Evolutionary conservation across 352 stramenopile species (phyloP).

Genomic region (Albugo candida): DNA sequence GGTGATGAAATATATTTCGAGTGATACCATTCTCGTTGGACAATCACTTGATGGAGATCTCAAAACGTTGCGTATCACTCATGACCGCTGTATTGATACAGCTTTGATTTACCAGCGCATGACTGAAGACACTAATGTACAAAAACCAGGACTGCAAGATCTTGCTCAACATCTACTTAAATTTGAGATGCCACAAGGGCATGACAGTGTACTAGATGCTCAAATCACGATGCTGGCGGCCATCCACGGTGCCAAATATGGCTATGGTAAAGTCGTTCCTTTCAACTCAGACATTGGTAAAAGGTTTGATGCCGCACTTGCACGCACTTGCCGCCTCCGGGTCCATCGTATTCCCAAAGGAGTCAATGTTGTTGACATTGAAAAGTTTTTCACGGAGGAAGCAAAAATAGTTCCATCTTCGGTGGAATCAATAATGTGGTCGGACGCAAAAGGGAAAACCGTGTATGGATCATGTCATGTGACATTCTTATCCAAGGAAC

Average conservation of each 20-base stretch:
- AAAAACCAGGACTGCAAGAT: conserved; percentile 44
- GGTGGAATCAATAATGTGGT: conserved; percentile 46
- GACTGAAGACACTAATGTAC: conserved; percentile 11
- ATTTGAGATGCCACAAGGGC: conserved; percentile 68
- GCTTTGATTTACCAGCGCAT: conserved; percentile 59
- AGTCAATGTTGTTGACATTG: conserved; percentile 34
- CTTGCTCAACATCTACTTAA: conserved; percentile 62
- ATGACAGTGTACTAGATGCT: conserved; percentile 73
- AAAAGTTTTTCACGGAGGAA: conserved; percentile 43
- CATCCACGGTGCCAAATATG: conserved; percentile 47
- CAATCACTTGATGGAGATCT: conserved; percentile 67
- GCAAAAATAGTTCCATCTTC: conserved; percentile 37
- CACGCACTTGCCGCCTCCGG: conserved; percentile 39
- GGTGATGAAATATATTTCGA: conserved; percentile 67
- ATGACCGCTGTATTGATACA: conserved; percentile 67
- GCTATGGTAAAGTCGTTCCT: conserved; percentile 39
- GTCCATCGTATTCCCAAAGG: conserved; percentile 59
- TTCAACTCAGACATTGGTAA: conserved; percentile 15
- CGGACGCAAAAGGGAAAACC: conserved; percentile 29
- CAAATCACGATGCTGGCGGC: conserved; percentile 73
- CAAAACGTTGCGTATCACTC: conserved; percentile 46
- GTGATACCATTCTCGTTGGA: conserved; percentile 67
- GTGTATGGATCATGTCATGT: conserved; percentile 29
- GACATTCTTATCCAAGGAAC: conserved; percentile 39
- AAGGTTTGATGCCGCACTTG: conserved; percentile 11